Evolutionary conservation across 2,329 filamentous ascomycete species (phyloP).

Genomic region (Spiromastix sp.): DNA sequence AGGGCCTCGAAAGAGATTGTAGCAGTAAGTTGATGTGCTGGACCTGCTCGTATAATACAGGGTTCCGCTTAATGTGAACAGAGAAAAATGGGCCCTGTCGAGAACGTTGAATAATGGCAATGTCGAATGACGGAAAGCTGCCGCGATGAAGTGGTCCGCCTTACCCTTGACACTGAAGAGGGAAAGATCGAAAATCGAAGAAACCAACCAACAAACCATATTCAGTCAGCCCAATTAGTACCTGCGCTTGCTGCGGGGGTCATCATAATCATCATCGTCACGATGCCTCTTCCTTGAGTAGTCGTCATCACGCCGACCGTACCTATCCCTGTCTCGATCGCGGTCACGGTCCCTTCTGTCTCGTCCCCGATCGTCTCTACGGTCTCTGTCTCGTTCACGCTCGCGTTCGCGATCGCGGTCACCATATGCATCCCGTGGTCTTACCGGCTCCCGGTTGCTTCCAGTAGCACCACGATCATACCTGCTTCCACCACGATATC

Average conservation of each 20-base stretch:
- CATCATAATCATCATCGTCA: constrained; percentile 72
- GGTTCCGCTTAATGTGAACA: too few species aligned
- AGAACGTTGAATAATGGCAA: too few species aligned
- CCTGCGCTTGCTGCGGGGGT: constrained; percentile 52
- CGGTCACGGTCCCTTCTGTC: constrained; percentile 29
- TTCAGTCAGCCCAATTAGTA: constrained; percentile 35
- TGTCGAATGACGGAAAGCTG: too few species aligned
- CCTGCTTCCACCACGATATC: constrained; percentile 36
- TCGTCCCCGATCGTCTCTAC: constrained; percentile 46
- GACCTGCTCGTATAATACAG: too few species aligned
- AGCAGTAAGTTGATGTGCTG: too few species aligned
- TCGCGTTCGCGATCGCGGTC: constrained; percentile 35
- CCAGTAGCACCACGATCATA: constrained; percentile 51
- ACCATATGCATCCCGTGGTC: constrained; percentile 53
- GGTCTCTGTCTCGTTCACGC: constrained; percentile 42
- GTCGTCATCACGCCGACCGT: constrained; percentile 42
- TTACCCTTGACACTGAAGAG: constrained; percentile 31
- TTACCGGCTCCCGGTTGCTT: constrained; percentile 77
- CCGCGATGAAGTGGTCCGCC: constrained; percentile 11
- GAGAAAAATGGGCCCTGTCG: too few species aligned
- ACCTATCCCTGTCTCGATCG: constrained; percentile 40
- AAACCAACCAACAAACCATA: constrained; percentile 37
- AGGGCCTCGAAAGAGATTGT: too few species aligned
- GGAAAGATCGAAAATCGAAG: constrained; percentile 21
- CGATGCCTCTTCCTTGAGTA: constrained; percentile 56